Conservation (phyloP, 2,329 filamentous ascomycete species). For the Nemania sp. region DNA sequence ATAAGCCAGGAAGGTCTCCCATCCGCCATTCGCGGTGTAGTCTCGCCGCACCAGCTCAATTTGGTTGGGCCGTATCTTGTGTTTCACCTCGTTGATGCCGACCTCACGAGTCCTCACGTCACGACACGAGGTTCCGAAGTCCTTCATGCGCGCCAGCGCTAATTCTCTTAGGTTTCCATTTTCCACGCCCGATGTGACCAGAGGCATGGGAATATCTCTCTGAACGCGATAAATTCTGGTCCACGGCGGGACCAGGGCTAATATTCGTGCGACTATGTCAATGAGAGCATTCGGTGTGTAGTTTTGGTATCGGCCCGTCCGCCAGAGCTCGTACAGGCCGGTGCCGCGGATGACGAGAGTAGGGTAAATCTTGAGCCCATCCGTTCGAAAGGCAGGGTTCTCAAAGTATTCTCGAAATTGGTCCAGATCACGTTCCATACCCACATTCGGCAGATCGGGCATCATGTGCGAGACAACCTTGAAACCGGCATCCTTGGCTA, state of each 20-base stretch:
- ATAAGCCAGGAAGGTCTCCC: constrained; percentile 98
- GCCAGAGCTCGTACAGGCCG: constrained; percentile 94
- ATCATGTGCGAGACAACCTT: constrained; percentile 99
- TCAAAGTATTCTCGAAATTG: constrained; percentile 99
- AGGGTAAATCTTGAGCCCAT: constrained; percentile 97
- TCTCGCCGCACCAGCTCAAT: constrained; percentile 93
- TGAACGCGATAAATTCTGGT: constrained; percentile 98
- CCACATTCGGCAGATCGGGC: constrained; percentile 96
- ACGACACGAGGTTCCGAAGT: constrained; percentile 95
- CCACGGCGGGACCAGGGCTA: constrained; percentile 94
- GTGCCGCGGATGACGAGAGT: constrained; percentile 97
- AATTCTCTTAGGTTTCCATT: constrained; percentile 95
- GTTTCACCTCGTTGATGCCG: constrained; percentile 97
- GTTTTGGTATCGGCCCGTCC: constrained; percentile 95
- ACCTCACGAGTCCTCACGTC: constrained; percentile 96
- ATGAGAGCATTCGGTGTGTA: constrained; percentile 97
- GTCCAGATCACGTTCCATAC: constrained; percentile 95
- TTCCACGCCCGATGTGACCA: constrained; percentile 97
- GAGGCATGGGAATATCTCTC: constrained; percentile 98
- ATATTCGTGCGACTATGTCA: constrained; percentile 92
- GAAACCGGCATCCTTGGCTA: constrained; percentile 98
- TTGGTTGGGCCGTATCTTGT: constrained; percentile 96
- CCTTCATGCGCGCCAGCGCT: constrained; percentile 96
- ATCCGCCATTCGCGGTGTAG: constrained; percentile 93
- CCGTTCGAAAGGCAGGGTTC: constrained; percentile 92